Base-by-base conservation (phyloP, 2,329 filamentous ascomycete genomes). In the Cryphonectria radicalis region DNA sequence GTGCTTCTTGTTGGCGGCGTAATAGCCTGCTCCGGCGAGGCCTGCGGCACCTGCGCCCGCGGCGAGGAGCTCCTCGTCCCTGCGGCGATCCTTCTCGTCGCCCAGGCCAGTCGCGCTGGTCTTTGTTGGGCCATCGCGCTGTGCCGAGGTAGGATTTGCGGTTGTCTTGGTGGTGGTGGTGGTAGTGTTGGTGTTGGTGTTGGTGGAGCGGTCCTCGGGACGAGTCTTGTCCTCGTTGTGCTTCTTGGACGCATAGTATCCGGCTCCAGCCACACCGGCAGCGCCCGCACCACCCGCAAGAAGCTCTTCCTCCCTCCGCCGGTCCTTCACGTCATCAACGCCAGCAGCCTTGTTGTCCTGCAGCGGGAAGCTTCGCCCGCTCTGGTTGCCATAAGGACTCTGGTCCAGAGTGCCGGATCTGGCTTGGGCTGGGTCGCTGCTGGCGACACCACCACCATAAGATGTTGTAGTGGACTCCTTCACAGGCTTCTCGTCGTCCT, bases 1-100 rank as follows among this genome's bases (percentile, higher is more conserved):
- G 46, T 32, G 19, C 7, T 59, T 28, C 55, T 42, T 62, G 32
- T 62, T 63, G 35, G 59, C 10, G 28, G 60, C 60, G 35, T 66
- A 53, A 19, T 69, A 72, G 1, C 70, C 67, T 32, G 70, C 67
- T 3, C 67, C 70, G 14, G 66, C 67, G 1, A 72, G 63, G 4
- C 70, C 67, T 42, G 67, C 57, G 6, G n/a, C 70, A 14, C 70
- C 70, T 17, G 67, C 70, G 14, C 70, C 70, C 0, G 63, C 70
- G 8, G 57, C 65, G 13, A 72, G 62, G 40, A 64, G n/a, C n/a
- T 64, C 62, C 35, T 64, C 42, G 14, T 64, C 62, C 2, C 62
- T 25, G 32, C 19, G 60, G 19, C 22, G 35, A 35, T 35, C 37
- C 17, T 40, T 63, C 8, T 63, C 60, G 37, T 25, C 32, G 2